Conservation (phyloP, 192 early-diverging fungal species). For the Entophlyctis luteolus region DNA sequence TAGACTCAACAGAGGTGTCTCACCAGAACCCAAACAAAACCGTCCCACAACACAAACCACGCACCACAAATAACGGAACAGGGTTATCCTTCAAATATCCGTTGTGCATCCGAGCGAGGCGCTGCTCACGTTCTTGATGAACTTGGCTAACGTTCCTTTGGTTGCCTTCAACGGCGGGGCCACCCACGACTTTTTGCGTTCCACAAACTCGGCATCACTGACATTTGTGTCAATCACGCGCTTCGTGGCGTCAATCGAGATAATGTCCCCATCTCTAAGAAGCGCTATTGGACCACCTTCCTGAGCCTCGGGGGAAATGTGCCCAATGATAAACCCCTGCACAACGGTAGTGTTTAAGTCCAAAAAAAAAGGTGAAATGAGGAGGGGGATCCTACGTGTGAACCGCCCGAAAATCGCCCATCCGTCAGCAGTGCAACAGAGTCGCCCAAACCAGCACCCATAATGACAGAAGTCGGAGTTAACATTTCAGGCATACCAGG, state of each 20-base stretch:
- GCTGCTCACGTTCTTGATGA: constrained; percentile 61
- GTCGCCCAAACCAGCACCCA: constrained; percentile 97
- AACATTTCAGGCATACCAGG: constrained; percentile 99
- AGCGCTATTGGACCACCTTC: constrained; percentile 93
- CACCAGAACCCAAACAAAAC: no score
- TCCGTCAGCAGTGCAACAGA: constrained; percentile 97
- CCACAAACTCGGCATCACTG: constrained; percentile 69
- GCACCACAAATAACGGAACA: not conserved
- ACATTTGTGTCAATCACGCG: constrained; percentile 75
- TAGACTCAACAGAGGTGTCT: no score
- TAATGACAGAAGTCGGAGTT: constrained; percentile 94
- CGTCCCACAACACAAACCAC: not conserved
- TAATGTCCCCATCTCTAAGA: constrained; percentile 81
- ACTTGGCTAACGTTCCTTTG: constrained; percentile 87
- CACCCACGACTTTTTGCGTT: constrained; percentile 68
- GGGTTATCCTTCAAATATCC: constrained; percentile 21
- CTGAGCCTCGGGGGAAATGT: constrained; percentile 97
- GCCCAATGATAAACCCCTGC: constrained; percentile 96
- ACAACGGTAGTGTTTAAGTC: not conserved
- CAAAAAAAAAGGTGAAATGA: not conserved
- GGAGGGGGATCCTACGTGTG: constrained; percentile 60
- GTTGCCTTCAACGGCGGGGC: constrained; percentile 86
- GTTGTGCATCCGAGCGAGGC: constrained; percentile 50
- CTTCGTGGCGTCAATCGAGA: constrained; percentile 82
- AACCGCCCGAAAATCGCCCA: constrained; percentile 97